These are phyloP conservation scores for Stagonosporopsis cucurbitacearum DNA, from an alignment of 2,329 filamentous ascomycete species.

Conservation along the genomic window DNA sequence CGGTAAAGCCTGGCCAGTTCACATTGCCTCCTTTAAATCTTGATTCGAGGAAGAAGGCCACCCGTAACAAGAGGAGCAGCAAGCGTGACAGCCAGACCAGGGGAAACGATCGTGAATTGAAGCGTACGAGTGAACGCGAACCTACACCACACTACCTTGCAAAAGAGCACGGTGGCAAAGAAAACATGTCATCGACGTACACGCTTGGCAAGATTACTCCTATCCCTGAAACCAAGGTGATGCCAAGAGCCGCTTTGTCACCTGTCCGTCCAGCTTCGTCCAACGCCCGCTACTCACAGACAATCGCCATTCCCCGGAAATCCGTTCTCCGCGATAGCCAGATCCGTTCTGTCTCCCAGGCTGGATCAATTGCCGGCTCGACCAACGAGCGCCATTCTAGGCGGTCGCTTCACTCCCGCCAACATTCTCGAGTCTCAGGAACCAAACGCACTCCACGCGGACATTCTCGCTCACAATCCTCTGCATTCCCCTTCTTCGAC, in stretches of 20 bases:
- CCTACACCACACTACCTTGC: constrained; percentile 34
- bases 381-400: constrained; percentile 34
- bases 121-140: constrained; percentile 36
- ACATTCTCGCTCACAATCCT: constrained; percentile 37
- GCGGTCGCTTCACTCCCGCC: constrained; percentile 31
- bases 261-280: constrained; percentile 21
- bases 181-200: constrained; percentile 38
- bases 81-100: constrained; percentile 19
- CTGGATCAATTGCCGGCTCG: constrained; percentile 19
- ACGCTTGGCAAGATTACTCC: constrained; percentile 22
- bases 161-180: constrained; percentile 41
- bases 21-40: constrained; percentile 32
- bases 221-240: constrained; percentile 18
- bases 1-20: constrained; percentile 31
- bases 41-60: constrained; percentile 19
- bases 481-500: constrained; percentile 39
- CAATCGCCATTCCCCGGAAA: constrained; percentile 18
- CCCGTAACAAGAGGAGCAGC: constrained; percentile 21
- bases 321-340: constrained; percentile 11
- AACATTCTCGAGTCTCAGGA: constrained; percentile 29
- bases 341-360: constrained; percentile 1
- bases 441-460: constrained; percentile 23
- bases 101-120: constrained; percentile 26
- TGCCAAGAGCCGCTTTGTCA: constrained; percentile 21
- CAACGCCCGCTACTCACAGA: constrained; percentile 13